These are phyloP conservation scores for Podospora didyma DNA, from an alignment of 495 filamentous ascomycete genomes.

Conservation along the genomic window DNA sequence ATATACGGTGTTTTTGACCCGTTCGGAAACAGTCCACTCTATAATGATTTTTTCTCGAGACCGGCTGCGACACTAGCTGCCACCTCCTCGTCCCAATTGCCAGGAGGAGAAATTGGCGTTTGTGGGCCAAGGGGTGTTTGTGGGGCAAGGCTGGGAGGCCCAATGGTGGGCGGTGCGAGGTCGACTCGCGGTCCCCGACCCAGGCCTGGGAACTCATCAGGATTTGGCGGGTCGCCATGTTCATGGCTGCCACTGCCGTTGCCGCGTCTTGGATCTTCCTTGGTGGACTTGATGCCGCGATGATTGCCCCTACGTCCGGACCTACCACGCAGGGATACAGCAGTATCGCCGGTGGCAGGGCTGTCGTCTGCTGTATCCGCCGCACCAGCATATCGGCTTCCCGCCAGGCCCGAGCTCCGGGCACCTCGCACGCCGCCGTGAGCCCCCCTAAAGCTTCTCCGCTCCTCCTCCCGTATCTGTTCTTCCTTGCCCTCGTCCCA, in stretches of 20 bases:
- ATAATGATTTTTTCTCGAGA: no score
- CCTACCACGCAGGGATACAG: slow-evolving; percentile 3
- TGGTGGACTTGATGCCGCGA: not conserved
- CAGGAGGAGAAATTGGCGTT: slow-evolving; percentile 28
- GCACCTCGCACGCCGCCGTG: slow-evolving; percentile 40
- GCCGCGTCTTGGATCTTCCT: not conserved
- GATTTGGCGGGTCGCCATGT: not conserved
- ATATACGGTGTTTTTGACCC: no score
- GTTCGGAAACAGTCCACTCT: no score
- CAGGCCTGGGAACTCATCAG: slow-evolving; percentile 45
- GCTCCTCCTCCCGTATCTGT: slow-evolving; percentile 26
- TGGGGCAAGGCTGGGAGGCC: no score
- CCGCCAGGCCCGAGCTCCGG: slow-evolving; percentile 21
- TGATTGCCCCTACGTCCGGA: slow-evolving; percentile 15
- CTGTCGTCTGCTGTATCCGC: slow-evolving; percentile 10
- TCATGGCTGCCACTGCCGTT: not conserved
- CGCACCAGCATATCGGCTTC: slow-evolving; percentile 30
- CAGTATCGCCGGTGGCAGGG: not conserved
- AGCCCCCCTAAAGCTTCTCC: slow-evolving; percentile 34
- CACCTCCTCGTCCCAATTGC: slow-evolving; percentile 48
- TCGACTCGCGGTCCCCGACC: no score
- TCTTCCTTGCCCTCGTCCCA: slow-evolving; percentile 46
- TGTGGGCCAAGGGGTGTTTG: no score
- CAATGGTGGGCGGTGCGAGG: no score
- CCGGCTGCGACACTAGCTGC: slow-evolving; percentile 29